These are phyloP conservation scores for Phytophthora tentaculata DNA, from an alignment of 352 stramenopile species.

Conservation along the genomic window DNA sequence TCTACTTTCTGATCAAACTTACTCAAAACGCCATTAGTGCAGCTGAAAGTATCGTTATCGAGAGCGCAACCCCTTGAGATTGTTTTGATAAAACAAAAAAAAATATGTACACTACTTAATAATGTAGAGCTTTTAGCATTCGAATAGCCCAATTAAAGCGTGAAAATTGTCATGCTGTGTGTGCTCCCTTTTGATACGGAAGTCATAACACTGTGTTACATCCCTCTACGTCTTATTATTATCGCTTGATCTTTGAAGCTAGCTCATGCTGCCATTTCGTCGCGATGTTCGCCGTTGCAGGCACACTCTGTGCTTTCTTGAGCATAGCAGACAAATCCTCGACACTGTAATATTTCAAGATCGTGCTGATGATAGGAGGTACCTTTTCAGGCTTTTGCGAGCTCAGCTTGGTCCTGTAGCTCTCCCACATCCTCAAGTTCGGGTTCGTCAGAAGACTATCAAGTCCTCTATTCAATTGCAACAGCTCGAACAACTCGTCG, in stretches of 20 bases:
- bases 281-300: not conserved
- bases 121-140: no score
- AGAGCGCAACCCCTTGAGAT: no score
- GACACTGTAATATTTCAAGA: slow-evolving; percentile 1
- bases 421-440: slow-evolving; percentile 1
- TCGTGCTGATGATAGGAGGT: not conserved
- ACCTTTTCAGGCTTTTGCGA: not conserved
- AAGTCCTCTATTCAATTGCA: not conserved
- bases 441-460: slow-evolving; percentile 3
- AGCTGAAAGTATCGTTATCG: no score
- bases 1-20: no score
- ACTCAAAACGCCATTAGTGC: no score
- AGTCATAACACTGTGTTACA: no score
- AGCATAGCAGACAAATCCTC: slow-evolving; percentile 6
- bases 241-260: not conserved
- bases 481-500: not conserved
- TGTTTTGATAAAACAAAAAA: no score
- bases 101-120: no score
- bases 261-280: not conserved
- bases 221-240: no score
- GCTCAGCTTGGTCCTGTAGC: not conserved
- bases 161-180: no score
- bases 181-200: no score
- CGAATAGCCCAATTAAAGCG: no score
- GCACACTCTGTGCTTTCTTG: not conserved